Base-by-base conservation (phyloP, 2,329 filamentous ascomycete genomes). In the Cladophialophora psammophila region DNA sequence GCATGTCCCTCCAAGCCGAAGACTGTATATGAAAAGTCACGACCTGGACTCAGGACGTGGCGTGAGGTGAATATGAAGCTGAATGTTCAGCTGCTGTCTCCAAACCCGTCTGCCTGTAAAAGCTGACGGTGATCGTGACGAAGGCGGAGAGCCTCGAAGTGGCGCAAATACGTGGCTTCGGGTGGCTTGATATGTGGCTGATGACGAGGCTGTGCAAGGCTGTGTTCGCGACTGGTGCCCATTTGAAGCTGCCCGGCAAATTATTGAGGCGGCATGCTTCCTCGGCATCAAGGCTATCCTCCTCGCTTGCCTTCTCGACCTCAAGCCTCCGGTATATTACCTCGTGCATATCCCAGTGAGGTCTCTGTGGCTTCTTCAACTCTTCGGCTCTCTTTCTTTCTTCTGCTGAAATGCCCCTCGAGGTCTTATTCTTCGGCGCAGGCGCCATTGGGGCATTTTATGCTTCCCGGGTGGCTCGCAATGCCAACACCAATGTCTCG, bases 401-500 rank as follows among this genome's bases (percentile, higher is more conserved):
- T 31, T 58, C 12, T 15, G 50, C 20, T 20, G 35, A 20, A 31
- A 72, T 72, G 70, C 48, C 70, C 13, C 63, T 65, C 5, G 71
- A 72, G 40, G 57, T 73, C 35, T 68, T 73, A 6, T 72, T 74
- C 63, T 71, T 74, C 55, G 72, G 71, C 50, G 72, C 72, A 9
- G 72, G 71, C n/a, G 72, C 72, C 50, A 72, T 74, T 26, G 72
- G 72, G 38, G 70, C 72, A 20, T 73, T 73, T 65, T 74, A 71
- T 42, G 72, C 70, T 20, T 73, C 70, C 12, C 64, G 70, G 12
- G 55, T 74, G 1, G 71, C 72, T 35, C 59, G 61, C 36, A 68
- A 65, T 48, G 48, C 72, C 13, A 54, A 85, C 63, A 80, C 88
- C 48, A 80, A 85, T 65, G 87, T 91, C 58, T 92, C 90, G 5